A percentile compares a stretch with the other conserved stretches of the same genome.
Evolutionary conservation across 805 yeast genomes (phyloP).

Genomic region (Nakazawaea pomicola): DNA sequence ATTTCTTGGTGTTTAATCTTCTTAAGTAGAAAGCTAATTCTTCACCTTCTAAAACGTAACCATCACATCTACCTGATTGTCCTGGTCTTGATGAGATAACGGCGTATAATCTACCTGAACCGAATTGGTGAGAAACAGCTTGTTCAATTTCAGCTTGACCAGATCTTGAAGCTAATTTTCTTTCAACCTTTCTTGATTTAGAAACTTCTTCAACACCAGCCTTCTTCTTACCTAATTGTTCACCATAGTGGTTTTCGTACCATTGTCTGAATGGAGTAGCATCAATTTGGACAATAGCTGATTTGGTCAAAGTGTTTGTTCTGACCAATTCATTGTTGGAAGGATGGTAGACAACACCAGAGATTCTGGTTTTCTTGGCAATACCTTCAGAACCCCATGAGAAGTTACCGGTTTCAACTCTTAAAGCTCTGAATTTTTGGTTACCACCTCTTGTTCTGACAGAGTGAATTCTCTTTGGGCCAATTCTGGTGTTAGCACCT

Average conservation of each 20-base stretch:
- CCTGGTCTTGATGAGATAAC: conserved; percentile 99
- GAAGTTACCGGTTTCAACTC: conserved; percentile 98
- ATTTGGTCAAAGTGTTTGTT: conserved; percentile 98
- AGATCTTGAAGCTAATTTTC: conserved; percentile 93
- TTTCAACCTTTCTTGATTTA: conserved; percentile 76
- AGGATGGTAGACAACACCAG: conserved; percentile 98
- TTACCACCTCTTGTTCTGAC: conserved; percentile 99
- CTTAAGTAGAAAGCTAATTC: conserved; percentile 99
- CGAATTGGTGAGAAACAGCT: conserved; percentile 93
- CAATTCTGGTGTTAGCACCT: conserved; percentile 98
- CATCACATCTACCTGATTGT: conserved; percentile 99
- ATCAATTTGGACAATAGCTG: conserved; percentile 98
- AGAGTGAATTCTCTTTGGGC: conserved; percentile 97
- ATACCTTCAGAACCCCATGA: conserved; percentile 99
- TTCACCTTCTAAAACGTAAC: conserved; percentile 99
- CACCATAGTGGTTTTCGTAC: conserved; percentile 98
- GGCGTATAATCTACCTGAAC: conserved; percentile 99
- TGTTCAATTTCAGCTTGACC: conserved; percentile 77
- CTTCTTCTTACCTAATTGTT: conserved; percentile 82
- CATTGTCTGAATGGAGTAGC: conserved; percentile 99
- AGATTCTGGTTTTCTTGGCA: conserved; percentile 98
- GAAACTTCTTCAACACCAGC: conserved; percentile 56
- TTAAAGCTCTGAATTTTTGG: conserved; percentile 99
- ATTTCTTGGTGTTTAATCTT: conserved; percentile 99
- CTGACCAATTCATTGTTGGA: conserved; percentile 99